Evolutionary conservation across 2,329 filamentous ascomycete species (phyloP), one percentile per base, ranked within the genome.

Genomic region (Beauveria brongniartii): DNA sequence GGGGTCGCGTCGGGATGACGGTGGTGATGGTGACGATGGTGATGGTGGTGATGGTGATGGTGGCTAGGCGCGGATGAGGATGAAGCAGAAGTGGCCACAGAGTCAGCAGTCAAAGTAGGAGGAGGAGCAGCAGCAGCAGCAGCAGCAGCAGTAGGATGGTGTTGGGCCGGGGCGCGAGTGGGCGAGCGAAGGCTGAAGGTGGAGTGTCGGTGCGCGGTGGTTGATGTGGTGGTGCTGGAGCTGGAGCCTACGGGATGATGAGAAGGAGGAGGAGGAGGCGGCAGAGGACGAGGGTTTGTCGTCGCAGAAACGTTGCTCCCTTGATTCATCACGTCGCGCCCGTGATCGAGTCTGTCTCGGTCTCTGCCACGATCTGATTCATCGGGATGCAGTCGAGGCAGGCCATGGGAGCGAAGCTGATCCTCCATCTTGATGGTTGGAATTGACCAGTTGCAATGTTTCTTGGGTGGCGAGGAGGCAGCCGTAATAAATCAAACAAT

Each of bases 181-280:
- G 79, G 78, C 63, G 80, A 82, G 69, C 79, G 76, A 70, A 81
- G 71, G 69, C 72, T 77, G 70, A 81, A 80, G 71, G 70, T 70
- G 62, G 76, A 74, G 67, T 76, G 77, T 64, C 73, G 74, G 65
- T 74, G 71, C 67, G 56, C 69, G 69, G 65, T 68, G 69, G 59
- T 57, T 3, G 55, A 40, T 20, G 55, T 44, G 24, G n/a, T 41
- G 47, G 5, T 55, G 22, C n/a, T 44, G 37, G 30, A 22, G 34
- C 34, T 41, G 34, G 37, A 55, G 52, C 40, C 26, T 37, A 37
- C 7, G 55, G 22, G 9, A 44, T 40, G 52, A 56, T 48, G 63
- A 43, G 20, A n/a, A n/a, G 26, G 5, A 51, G 47, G n/a, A 34
- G 34, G 34, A 30, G 30, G 30, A 37, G 34, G 34, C 0, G 34